phyloP scores from a whole-genome alignment of 768 basidiomycete species.

The Termitomyces bulborhizus region DNA sequence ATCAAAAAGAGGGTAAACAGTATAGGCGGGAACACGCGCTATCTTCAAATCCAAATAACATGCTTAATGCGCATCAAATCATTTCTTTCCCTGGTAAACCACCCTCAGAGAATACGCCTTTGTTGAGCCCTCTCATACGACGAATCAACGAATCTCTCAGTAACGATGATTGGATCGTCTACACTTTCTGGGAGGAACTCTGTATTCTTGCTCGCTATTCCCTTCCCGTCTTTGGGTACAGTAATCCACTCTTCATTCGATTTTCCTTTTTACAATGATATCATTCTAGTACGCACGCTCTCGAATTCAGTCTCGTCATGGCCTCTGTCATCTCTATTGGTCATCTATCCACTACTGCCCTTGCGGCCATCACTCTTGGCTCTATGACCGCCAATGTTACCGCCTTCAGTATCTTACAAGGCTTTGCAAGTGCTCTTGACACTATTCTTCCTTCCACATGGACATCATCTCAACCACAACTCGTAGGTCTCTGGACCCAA shows the following conservation, averaged over 20 bases:
- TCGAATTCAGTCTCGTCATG: slow-evolving; percentile 84
- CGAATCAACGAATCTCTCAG: slow-evolving; percentile 46
- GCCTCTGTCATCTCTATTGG: slow-evolving; percentile 85
- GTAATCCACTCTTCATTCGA: background rate
- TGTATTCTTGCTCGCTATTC: slow-evolving; percentile 56
- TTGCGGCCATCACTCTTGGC: slow-evolving; percentile 76
- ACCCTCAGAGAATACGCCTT: slow-evolving; percentile 49
- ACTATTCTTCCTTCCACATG: slow-evolving; percentile 92
- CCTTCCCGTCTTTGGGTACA: slow-evolving; percentile 67
- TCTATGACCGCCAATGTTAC: slow-evolving; percentile 73
- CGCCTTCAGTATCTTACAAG: slow-evolving; percentile 76
- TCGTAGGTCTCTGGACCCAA: slow-evolving; percentile 89
- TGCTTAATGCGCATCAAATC: slow-evolving; percentile 3
- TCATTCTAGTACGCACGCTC: slow-evolving; percentile 55
- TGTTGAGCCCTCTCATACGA: slow-evolving; percentile 49
- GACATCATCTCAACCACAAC: slow-evolving; percentile 79
- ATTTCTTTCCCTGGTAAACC: slow-evolving; percentile 10
- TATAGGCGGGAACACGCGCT: background rate
- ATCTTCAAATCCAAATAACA: slow-evolving; percentile 8
- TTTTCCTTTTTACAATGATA: background rate
- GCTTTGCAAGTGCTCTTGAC: slow-evolving; percentile 81
- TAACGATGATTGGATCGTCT: slow-evolving; percentile 20
- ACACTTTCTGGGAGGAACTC: slow-evolving; percentile 53
- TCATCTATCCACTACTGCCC: slow-evolving; percentile 82
- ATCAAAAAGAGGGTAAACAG: slow-evolving; percentile 15